Conservation (phyloP, 116 monocot species). For the Papilionanthe hybrid region DNA sequence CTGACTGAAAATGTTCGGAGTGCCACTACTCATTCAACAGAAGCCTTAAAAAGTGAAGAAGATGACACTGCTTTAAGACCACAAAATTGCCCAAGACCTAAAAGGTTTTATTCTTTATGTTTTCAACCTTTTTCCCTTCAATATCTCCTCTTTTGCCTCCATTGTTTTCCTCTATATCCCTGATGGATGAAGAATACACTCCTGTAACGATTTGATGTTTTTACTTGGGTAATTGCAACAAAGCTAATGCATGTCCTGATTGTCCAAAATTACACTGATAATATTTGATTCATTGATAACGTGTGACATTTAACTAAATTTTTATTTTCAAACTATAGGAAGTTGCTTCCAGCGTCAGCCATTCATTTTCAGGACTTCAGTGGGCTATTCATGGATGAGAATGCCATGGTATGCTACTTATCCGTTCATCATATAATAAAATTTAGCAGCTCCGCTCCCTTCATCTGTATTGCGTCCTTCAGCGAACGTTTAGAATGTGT, state of each 20-base stretch:
- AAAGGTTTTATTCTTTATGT: background rate
- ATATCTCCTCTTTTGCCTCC: background rate
- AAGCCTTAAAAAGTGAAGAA: slow-evolving; percentile 1
- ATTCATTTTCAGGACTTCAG: slow-evolving; percentile 56
- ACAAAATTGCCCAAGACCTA: background rate
- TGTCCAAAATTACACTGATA: no score
- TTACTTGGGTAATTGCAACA: no score
- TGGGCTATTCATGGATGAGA: slow-evolving; percentile 40
- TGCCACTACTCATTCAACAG: background rate
- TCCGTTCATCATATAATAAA: background rate
- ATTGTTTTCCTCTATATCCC: background rate
- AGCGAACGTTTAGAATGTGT: background rate
- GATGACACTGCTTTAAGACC: background rate
- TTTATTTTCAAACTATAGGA: slow-evolving; percentile 29
- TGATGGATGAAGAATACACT: background rate
- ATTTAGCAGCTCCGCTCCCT: background rate
- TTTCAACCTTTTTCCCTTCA: no score
- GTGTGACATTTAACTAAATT: background rate
- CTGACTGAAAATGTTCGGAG: background rate
- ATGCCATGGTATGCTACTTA: slow-evolving; percentile 23
- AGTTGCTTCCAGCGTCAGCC: slow-evolving; percentile 46
- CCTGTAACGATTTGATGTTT: background rate
- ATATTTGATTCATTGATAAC: background rate
- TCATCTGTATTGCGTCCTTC: background rate
- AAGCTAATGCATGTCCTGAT: background rate